A percentile compares a stretch with the other conserved stretches of the same genome.
These are phyloP conservation scores for Limnanthes douglasii DNA, from an alignment of 345 rosid genomes.

Conservation along the genomic window DNA sequence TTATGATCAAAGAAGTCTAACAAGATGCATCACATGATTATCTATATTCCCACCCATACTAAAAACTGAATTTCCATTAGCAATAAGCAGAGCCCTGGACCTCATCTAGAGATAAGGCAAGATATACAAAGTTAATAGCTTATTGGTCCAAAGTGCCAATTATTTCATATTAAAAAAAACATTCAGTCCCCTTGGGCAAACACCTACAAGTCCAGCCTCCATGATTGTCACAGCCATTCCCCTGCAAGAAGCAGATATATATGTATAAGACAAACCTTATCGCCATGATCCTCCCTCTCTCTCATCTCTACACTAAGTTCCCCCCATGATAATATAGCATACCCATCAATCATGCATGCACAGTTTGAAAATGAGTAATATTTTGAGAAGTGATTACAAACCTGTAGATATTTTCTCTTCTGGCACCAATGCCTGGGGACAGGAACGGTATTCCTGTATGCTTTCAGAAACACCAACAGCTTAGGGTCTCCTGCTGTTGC, in stretches of 20 bases:
- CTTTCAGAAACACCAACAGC: conserved; percentile 81
- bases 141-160: too few species aligned
- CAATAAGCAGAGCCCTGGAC: too few species aligned
- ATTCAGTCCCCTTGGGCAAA: conserved; percentile 39
- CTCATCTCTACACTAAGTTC: conserved; percentile 31
- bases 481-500: conserved; percentile 98
- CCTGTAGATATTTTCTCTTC: conserved; percentile 98
- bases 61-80: too few species aligned
- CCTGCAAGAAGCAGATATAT: conserved; percentile 99
- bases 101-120: too few species aligned
- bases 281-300: conserved; percentile 46
- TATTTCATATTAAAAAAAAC: conserved; percentile 19
- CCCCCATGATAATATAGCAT: conserved; percentile 19
- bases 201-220: conserved; percentile 99
- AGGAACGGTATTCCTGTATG: conserved; percentile 91
- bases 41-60: conserved; percentile 29
- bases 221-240: conserved; percentile 66
- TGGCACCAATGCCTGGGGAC: conserved; percentile 99
- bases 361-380: conserved; percentile 9
- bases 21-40: conserved; percentile 9
- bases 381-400: conserved; percentile 22
- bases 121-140: too few species aligned
- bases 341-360: conserved; percentile 36
- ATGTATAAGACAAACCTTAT: conserved; percentile 94
- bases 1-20: conserved; percentile 3